Percentiles rank a stretch among this genome's conserved stretches.
phyloP scores from a whole-genome alignment of 345 rosid genomes.

The Isatis tinctoria region DNA sequence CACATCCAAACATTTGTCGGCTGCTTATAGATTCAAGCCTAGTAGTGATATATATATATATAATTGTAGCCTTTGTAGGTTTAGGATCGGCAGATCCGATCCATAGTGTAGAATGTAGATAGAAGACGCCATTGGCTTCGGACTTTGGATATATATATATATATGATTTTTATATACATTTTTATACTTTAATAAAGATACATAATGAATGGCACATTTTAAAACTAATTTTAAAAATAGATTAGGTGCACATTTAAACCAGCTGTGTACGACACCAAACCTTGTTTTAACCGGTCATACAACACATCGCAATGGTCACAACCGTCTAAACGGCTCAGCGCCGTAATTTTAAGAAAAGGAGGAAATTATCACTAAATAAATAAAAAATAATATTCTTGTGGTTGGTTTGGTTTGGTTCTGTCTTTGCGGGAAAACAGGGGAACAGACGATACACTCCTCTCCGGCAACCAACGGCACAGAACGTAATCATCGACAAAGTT shows the following conservation, averaged over 20 bases:
- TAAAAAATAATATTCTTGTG: background rate
- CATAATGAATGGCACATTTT: background rate
- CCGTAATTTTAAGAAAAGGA: background rate
- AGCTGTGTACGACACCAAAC: too few relatives aligned
- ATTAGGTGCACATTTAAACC: too few relatives aligned
- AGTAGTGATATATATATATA: background rate
- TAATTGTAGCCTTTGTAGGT: too few relatives aligned
- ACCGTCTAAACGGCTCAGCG: too few relatives aligned
- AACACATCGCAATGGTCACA: too few relatives aligned
- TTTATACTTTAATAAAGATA: background rate
- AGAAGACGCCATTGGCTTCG: background rate
- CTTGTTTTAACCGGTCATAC: too few relatives aligned
- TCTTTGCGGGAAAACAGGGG: constrained; percentile 48
- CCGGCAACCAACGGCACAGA: constrained; percentile 69
- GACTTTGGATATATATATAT: background rate
- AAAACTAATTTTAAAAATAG: too few relatives aligned
- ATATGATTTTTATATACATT: too few relatives aligned
- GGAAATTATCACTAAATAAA: background rate
- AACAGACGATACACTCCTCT: constrained; percentile 72
- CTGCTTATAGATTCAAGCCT: background rate
- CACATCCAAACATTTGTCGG: constrained; percentile 10
- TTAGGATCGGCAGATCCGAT: background rate
- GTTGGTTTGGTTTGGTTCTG: background rate
- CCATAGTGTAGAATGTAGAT: background rate
- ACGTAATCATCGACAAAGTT: constrained; percentile 62